phyloP scores from a whole-genome alignment of 768 basidiomycete species.

The Scleroderma citrinum region DNA sequence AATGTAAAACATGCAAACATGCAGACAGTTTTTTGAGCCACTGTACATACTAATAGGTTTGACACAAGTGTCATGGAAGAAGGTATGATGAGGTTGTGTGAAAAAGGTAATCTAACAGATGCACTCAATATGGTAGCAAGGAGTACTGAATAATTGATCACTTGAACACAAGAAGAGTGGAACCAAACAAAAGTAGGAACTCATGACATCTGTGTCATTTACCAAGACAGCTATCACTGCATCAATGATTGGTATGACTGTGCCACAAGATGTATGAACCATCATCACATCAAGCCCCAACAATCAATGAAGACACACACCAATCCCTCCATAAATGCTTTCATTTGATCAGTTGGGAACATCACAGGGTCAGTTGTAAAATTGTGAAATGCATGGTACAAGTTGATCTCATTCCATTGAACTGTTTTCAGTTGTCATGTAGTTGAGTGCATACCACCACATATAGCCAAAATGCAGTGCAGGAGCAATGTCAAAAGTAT shows the following conservation, averaged over 20 bases:
- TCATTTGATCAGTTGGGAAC: conserved; percentile 52
- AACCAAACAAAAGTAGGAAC: conserved; percentile 24
- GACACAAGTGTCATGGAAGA: not conserved
- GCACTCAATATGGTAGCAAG: conserved; percentile 73
- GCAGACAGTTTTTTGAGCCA: no score
- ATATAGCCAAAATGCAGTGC: not conserved
- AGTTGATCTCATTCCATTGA: conserved; percentile 77
- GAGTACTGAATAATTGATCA: conserved; percentile 42
- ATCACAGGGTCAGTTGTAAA: conserved; percentile 63
- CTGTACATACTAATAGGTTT: conserved; percentile 46
- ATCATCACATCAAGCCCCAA: not conserved
- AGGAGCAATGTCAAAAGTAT: not conserved
- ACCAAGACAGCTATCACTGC: conserved; percentile 51
- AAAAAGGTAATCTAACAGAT: conserved; percentile 12
- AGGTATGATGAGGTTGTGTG: not conserved
- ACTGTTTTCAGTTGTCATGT: conserved; percentile 28
- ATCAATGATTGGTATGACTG: conserved; percentile 72
- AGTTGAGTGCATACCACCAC: no score
- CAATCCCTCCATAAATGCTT: conserved; percentile 48
- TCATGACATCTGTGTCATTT: conserved; percentile 57
- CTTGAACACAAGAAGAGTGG: not conserved
- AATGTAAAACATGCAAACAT: no score
- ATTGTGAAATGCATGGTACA: conserved; percentile 63
- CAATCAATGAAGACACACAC: conserved; percentile 31
- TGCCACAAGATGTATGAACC: not conserved